Evolutionary conservation across 2,329 filamentous ascomycete species (phyloP).

Genomic region (Reticulascus tulasneorum): DNA sequence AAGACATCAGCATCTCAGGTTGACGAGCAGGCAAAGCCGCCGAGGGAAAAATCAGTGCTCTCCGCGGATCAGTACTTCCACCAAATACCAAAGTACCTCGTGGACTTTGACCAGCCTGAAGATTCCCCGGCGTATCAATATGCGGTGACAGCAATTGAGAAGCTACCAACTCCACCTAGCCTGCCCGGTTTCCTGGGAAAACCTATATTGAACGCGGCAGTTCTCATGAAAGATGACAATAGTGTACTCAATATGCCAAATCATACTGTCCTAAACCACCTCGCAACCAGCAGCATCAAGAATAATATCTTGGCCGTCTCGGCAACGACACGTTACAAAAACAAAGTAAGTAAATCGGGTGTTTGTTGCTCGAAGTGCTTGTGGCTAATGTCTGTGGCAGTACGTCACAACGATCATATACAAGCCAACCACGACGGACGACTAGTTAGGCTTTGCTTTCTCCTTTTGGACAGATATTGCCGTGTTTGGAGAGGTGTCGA

Average conservation of each 20-base stretch:
- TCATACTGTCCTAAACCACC: slow-evolving; percentile 92
- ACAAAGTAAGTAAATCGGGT: slow-evolving; percentile 61
- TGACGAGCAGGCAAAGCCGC: slow-evolving; percentile 40
- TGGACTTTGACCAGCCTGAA: slow-evolving; percentile 82
- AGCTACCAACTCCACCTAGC: slow-evolving; percentile 76
- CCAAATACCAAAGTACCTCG: slow-evolving; percentile 77
- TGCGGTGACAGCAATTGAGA: slow-evolving; percentile 70
- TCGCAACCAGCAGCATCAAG: slow-evolving; percentile 97
- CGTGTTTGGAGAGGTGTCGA: too few species aligned
- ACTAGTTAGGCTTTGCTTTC: too few species aligned
- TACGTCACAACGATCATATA: slow-evolving; percentile 98
- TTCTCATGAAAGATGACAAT: slow-evolving; percentile 95
- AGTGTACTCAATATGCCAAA: slow-evolving; percentile 96
- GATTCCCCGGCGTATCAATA: slow-evolving; percentile 71
- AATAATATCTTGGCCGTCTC: slow-evolving; percentile 93
- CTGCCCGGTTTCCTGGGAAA: slow-evolving; percentile 90
- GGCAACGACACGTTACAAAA: slow-evolving; percentile 94
- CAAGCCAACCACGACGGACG: slow-evolving; percentile 71
- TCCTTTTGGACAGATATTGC: too few species aligned
- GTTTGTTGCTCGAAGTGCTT: slow-evolving; percentile 2
- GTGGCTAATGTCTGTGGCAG: slow-evolving; percentile 42
- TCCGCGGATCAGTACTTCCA: slow-evolving; percentile 61
- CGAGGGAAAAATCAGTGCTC: slow-evolving; percentile 51
- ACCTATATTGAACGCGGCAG: slow-evolving; percentile 87
- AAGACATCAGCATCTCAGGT: slow-evolving; percentile 29